phyloP scores from a whole-genome alignment of 2,329 filamentous ascomycete species.

The Cladosporium sp. region DNA sequence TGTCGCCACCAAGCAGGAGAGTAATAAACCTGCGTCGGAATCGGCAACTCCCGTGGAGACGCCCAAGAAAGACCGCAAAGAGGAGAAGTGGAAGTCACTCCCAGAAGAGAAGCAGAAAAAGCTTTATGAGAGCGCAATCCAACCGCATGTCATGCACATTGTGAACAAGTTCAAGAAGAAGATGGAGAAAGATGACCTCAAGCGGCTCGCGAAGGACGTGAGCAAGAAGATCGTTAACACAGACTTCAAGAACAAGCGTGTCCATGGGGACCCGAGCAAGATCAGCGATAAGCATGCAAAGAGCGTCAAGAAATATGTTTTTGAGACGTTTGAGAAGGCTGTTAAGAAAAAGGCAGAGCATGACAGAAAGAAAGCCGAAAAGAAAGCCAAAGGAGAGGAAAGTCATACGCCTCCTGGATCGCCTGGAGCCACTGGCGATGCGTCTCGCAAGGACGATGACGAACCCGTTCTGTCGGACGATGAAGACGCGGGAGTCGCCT shows the following conservation, averaged over 20 bases:
- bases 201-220: conserved; percentile 61
- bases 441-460: conserved; percentile 22
- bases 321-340: conserved; percentile 82
- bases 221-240: conserved; percentile 82
- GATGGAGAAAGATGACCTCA: conserved; percentile 73
- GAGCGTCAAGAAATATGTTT: conserved; percentile 77
- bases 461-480: conserved; percentile 22
- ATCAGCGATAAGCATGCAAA: conserved; percentile 73
- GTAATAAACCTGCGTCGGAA: conserved; percentile 50
- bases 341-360: conserved; percentile 68
- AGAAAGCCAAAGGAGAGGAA: conserved; percentile 30
- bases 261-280: conserved; percentile 71
- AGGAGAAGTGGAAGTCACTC: conserved; percentile 66
- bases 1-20: conserved; percentile 59
- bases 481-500: conserved; percentile 23
- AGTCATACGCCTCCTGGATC: conserved; percentile 27
- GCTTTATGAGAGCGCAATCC: conserved; percentile 86
- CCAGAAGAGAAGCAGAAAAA: conserved; percentile 86
- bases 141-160: conserved; percentile 78
- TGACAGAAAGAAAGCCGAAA: conserved; percentile 59
- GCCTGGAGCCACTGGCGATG: conserved; percentile 19
- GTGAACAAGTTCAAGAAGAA: conserved; percentile 83
- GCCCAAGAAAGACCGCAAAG: conserved; percentile 50
- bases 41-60: conserved; percentile 62
- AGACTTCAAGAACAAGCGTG: conserved; percentile 82